Evolutionary conservation across 1,139 yeast genomes (phyloP).

Genomic region (Suhomyces chickasaworum): DNA sequence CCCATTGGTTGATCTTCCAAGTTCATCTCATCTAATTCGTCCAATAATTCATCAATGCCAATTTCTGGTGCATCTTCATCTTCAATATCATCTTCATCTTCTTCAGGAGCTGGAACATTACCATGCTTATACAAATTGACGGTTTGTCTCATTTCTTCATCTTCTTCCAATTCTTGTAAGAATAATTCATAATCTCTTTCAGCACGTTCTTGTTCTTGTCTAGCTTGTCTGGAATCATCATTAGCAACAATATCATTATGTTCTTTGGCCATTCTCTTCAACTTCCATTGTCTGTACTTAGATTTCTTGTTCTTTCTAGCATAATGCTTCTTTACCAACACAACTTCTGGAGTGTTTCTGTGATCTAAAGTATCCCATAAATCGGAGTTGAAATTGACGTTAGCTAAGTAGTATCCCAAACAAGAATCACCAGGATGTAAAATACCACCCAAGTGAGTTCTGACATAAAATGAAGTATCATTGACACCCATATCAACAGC

Average conservation of each 20-base stretch:
- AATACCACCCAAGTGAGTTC: constrained; percentile 91
- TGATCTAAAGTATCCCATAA: constrained; percentile 74
- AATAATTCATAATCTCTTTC: constrained; percentile 94
- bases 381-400: constrained; percentile 84
- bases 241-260: constrained; percentile 84
- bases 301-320: constrained; percentile 74
- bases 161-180: constrained; percentile 97
- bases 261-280: constrained; percentile 97
- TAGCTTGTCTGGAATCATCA: constrained; percentile 75
- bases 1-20: constrained; percentile 53
- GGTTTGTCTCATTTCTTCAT: constrained; percentile 88
- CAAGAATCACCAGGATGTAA: constrained; percentile 96
- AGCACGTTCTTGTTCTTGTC: constrained; percentile 87
- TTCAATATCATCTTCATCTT: constrained; percentile 51
- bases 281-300: constrained; percentile 89
- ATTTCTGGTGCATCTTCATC: constrained; percentile 78
- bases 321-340: constrained; percentile 88
- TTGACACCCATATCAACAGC: constrained; percentile 83
- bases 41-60: constrained; percentile 80
- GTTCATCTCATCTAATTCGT: constrained; percentile 91
- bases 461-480: constrained; percentile 75
- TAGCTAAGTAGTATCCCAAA: constrained; percentile 82
- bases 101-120: constrained; percentile 32
- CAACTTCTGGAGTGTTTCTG: constrained; percentile 79
- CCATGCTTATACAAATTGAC: constrained; percentile 81